Conservation (phyloP, 2,329 filamentous ascomycete genomes). For the Tolypocladium ophioglossoides region DNA sequence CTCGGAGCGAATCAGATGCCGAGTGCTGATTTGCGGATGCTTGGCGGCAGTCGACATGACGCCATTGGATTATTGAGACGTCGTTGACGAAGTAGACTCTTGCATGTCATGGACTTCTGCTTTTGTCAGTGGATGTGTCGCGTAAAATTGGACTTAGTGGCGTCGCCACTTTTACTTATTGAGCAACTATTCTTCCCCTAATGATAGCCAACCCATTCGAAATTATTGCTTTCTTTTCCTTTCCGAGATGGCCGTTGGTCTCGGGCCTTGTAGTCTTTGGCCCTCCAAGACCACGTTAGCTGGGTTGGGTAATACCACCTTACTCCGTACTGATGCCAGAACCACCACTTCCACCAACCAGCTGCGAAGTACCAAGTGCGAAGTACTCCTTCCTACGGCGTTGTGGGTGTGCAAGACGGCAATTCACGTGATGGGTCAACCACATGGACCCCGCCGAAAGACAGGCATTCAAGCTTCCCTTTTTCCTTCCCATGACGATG, state of each 20-base stretch:
- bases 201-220: not conserved
- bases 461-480: not conserved
- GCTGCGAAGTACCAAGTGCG: no score
- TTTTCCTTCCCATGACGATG: not conserved
- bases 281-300: not conserved
- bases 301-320: no score
- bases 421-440: no score
- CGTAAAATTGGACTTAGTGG: not conserved
- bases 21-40: not conserved
- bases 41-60: not conserved
- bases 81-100: no score
- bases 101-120: no score
- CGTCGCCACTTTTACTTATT: not conserved
- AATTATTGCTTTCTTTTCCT: not conserved
- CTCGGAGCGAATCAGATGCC: not conserved
- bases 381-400: no score
- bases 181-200: not conserved
- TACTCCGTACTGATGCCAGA: no score
- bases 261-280: not conserved
- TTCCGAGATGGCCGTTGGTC: not conserved
- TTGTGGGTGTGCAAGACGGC: no score
- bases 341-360: no score
- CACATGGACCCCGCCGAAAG: no score
- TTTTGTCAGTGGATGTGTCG: not conserved
- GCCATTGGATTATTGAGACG: no score